phyloP scores from a whole-genome alignment of 805 yeast genomes.

The Pichia gijzeniarum region DNA sequence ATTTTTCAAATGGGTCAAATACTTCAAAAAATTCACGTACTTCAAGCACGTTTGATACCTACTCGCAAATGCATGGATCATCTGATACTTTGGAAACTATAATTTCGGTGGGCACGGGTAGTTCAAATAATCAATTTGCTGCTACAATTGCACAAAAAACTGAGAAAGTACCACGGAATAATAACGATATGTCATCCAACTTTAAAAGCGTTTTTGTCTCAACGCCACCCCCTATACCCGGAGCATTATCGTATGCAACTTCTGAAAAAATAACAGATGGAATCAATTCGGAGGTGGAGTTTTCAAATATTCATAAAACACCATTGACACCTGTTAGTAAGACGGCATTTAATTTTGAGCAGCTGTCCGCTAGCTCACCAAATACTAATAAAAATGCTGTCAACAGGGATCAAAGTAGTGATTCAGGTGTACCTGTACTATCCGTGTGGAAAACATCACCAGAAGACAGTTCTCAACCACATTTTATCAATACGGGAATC shows the following conservation, averaged over 20 bases:
- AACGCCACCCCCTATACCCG: not conserved
- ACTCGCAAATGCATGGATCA: not conserved
- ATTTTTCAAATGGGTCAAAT: constrained; percentile 1
- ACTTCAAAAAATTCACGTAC: constrained; percentile 1
- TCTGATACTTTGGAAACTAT: constrained; percentile 8
- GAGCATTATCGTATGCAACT: no score
- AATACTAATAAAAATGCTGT: no score
- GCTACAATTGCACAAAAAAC: no score
- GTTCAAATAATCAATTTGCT: not conserved
- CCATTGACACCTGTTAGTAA: constrained; percentile 12
- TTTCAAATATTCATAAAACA: not conserved
- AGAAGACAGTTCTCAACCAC: not conserved
- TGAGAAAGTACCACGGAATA: no score
- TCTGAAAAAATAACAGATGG: not conserved
- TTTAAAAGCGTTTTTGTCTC: not conserved
- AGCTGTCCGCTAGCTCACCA: constrained; percentile 1
- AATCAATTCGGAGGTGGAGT: not conserved
- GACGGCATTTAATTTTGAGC: constrained; percentile 9
- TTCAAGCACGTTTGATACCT: constrained; percentile 5
- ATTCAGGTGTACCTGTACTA: not conserved
- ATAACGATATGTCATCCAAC: no score
- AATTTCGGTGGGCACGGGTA: not conserved
- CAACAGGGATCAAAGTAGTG: no score
- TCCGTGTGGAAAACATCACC: no score
- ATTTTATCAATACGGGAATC: not conserved